Conservation (phyloP, 805 yeast species). For the Metschnikowia kofuensis region DNA sequence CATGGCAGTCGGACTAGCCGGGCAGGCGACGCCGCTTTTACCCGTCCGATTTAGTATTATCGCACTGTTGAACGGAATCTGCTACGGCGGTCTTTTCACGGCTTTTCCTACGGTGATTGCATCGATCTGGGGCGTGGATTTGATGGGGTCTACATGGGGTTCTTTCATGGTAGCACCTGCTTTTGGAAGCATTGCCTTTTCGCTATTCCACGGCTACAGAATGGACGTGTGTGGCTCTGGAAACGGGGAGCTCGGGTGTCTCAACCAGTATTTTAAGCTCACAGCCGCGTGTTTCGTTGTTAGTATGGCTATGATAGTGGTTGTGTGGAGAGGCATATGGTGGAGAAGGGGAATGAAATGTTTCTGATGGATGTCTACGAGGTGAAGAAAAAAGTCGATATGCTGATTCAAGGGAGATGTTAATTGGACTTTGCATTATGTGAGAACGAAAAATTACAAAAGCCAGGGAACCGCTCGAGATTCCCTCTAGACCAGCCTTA, state of each 20-base stretch:
- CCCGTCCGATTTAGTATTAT: constrained; percentile 19
- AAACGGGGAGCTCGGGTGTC: constrained; percentile 17
- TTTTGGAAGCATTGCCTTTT: constrained; percentile 66
- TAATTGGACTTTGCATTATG: no score
- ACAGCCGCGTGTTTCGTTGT: constrained; percentile 24
- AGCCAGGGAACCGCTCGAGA: no score
- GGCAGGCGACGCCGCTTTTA: constrained; percentile 22
- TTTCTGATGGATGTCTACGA: constrained; percentile 16
- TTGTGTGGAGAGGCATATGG: constrained; percentile 33
- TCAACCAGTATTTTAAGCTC: constrained; percentile 26
- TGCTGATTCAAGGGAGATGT: no score
- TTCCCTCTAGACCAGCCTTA: no score
- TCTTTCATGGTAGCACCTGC: constrained; percentile 87
- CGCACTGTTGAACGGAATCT: constrained; percentile 59
- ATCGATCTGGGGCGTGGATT: constrained; percentile 80
- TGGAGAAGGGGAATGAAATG: constrained; percentile 25
- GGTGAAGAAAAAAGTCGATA: no score
- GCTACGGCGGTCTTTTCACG: constrained; percentile 84
- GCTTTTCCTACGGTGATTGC: constrained; percentile 82
- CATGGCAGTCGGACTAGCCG: constrained; percentile 29
- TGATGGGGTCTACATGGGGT: constrained; percentile 93
- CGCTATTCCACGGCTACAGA: constrained; percentile 63
- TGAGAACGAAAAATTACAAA: no score
- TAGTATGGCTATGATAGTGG: constrained; percentile 24
- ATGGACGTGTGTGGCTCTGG: constrained; percentile 46